A percentile compares a stretch with the other conserved stretches of the same genome.
phyloP scores from a whole-genome alignment of 2,329 filamentous ascomycete species.

The Amauroascus verrucosus region DNA sequence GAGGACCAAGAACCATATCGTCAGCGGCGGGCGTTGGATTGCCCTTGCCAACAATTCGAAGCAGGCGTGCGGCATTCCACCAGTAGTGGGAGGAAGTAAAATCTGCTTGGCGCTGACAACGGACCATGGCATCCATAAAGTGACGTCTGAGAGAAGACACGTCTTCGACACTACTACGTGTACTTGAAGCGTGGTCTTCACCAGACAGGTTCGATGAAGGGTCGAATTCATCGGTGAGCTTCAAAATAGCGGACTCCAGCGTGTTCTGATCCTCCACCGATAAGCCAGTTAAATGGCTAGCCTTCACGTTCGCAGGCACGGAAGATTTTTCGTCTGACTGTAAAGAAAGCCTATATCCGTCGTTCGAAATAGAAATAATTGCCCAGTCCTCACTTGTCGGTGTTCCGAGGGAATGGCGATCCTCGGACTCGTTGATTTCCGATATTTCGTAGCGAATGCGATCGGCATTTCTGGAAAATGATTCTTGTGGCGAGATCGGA shows the following conservation, averaged over 20 bases:
- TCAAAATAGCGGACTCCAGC: slow-evolving; percentile 67
- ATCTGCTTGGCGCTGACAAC: slow-evolving; percentile 68
- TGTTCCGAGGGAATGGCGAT: slow-evolving; percentile 53
- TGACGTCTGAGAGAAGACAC: slow-evolving; percentile 26
- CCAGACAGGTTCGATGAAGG: slow-evolving; percentile 41
- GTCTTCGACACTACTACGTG: background rate
- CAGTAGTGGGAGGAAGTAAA: slow-evolving; percentile 77
- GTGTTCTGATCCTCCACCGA: slow-evolving; percentile 71
- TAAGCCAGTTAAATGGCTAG: background rate
- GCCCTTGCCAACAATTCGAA: slow-evolving; percentile 51
- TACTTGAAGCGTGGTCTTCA: slow-evolving; percentile 5
- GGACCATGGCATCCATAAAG: slow-evolving; percentile 59
- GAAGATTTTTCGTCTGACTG: background rate
- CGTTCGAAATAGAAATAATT: slow-evolving; percentile 64
- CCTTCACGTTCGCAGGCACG: background rate
- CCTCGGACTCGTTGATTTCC: slow-evolving; percentile 29
- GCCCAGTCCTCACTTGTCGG: slow-evolving; percentile 77
- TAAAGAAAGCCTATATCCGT: slow-evolving; percentile 44
- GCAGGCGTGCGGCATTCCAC: slow-evolving; percentile 68
- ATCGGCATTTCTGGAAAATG: slow-evolving; percentile 28
- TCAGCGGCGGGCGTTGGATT: slow-evolving; percentile 48
- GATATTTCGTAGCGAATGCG: slow-evolving; percentile 35
- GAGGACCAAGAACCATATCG: slow-evolving; percentile 63
- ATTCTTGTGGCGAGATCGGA: slow-evolving; percentile 19
- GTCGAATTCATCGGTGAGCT: slow-evolving; percentile 72